phyloP scores from a whole-genome alignment of 148 eudicot genomes.

The Heliosperma pusillum region DNA sequence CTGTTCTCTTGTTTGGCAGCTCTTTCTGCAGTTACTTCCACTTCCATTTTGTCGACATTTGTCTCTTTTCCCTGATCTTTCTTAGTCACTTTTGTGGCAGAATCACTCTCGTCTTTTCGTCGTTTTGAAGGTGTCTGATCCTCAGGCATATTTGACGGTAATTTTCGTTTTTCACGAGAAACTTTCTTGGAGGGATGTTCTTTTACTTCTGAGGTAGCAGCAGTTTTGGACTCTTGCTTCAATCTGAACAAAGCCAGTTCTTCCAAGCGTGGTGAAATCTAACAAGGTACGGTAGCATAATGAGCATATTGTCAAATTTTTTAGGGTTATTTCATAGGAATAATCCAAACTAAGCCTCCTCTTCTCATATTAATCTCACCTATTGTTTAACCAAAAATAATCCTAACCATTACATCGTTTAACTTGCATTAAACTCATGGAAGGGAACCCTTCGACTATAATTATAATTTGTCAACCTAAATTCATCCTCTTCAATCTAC shows the following conservation, averaged over 20 bases:
- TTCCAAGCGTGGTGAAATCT: conserved; percentile 86
- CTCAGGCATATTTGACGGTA: conserved; percentile 36
- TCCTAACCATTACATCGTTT: too few relatives aligned
- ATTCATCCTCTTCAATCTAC: too few relatives aligned
- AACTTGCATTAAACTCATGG: too few relatives aligned
- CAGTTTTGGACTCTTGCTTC: conserved; percentile 73
- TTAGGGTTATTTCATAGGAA: too few relatives aligned
- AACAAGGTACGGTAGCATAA: conserved; percentile 15
- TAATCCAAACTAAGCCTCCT: too few relatives aligned
- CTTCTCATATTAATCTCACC: too few relatives aligned
- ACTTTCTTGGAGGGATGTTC: conserved; percentile 44
- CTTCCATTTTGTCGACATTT: conserved; percentile 29
- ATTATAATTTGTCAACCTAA: too few relatives aligned
- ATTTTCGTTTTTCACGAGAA: conserved; percentile 70
- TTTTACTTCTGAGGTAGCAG: conserved; percentile 37
- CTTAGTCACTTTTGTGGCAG: conserved; percentile 25
- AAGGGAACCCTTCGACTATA: too few relatives aligned
- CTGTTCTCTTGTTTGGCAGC: conserved; percentile 29
- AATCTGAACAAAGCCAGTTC: conserved; percentile 69
- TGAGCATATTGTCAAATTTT: conserved; percentile 6
- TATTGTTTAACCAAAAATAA: too few relatives aligned
- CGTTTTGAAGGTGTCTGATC: conserved; percentile 71
- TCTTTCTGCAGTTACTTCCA: conserved; percentile 30
- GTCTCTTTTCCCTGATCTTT: conserved; percentile 28
- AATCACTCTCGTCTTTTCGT: conserved; percentile 39